Evolutionary conservation across 2,329 filamentous ascomycete genomes (phyloP), one percentile per base, ranked within the genome.

Genomic region (Paraconiothyrium sp.): DNA sequence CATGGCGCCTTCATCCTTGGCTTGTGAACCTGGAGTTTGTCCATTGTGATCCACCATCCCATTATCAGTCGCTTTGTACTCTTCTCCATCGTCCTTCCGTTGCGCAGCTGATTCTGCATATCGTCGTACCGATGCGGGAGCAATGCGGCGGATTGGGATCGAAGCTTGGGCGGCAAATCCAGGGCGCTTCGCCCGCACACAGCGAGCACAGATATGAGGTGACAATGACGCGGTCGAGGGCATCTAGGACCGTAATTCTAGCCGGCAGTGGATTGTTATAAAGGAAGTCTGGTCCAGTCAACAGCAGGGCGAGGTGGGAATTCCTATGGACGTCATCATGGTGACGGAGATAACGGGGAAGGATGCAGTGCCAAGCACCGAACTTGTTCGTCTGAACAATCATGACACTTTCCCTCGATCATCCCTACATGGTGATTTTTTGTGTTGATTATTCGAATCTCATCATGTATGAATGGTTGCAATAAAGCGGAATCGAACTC

Each of bases 1-100:
- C 83, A 90, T 85, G 22, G 87, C 86, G 6, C 87, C 86, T 60
- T 84, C 76, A 57, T 75, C 66, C 46, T 72, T 66, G 41, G 72
- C 66, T 16, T 61, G 52, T 32, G 61, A 46, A 30, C 56, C 52
- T 32, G 59, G 43, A 35, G 30, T 30, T n/a, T 34, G 32, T 2
- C 30, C 2, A 43, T 47, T 54, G 27, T 2, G 9, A 22, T 57
- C 47, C 43, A 56, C 37, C 11, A 54, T 57, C 7, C 11, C 22
- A n/a, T n/a, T 58, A 24, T 24, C 35, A n/a, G 24, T 54, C 32
- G 7, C 32, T 22, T 24, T 20, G 9, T 51, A 32, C 14, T 32
- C 43, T 27, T 52, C 60, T 43, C 59, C 57, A 44, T 62, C 54
- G 4, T 70, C 47, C 47, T 61, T 71, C 35, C 41, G 56, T 22